Conservation (phyloP, 1,284 basidiomycete genomes). For the Ceratobasidium theobromae region DNA sequence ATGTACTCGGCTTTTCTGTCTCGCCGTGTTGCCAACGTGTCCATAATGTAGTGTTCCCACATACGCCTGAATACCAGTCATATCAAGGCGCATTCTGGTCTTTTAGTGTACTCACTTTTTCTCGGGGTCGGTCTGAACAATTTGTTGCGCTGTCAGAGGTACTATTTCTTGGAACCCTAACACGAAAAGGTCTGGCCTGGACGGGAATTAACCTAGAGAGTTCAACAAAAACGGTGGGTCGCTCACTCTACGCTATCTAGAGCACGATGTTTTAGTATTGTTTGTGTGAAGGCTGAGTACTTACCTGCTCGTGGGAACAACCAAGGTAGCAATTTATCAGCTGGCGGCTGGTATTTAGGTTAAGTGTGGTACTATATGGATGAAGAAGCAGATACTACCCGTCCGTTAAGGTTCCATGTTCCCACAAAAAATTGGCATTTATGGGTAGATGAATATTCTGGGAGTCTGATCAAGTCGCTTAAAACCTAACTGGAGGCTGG, state of each 20-base stretch:
- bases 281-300: conserved; percentile 47
- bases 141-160: conserved; percentile 93
- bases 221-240: too few relatives aligned
- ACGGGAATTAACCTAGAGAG: conserved; percentile 15
- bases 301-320: conserved; percentile 78
- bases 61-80: conserved; percentile 54
- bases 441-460: conserved; percentile 83
- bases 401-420: conserved; percentile 96
- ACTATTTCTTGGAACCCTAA: conserved; percentile 98
- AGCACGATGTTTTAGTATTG: too few relatives aligned
- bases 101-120: conserved; percentile 61
- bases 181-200: conserved; percentile 86
- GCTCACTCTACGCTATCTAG: conserved; percentile 22
- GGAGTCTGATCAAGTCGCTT: conserved; percentile 50
- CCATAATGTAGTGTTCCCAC: conserved; percentile 85
- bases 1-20: conserved; percentile 76
- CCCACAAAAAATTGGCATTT: conserved; percentile 79
- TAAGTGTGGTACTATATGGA: conserved; percentile 26
- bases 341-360: conserved; percentile 57
- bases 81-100: not conserved
- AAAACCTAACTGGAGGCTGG: conserved; percentile 24
- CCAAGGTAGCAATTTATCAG: conserved; percentile 87
- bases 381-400: conserved; percentile 48
- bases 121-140: conserved; percentile 93
- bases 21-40: conserved; percentile 70